Base-by-base conservation (phyloP, 1,139 yeast species). In the Suhomyces kunorum region DNA sequence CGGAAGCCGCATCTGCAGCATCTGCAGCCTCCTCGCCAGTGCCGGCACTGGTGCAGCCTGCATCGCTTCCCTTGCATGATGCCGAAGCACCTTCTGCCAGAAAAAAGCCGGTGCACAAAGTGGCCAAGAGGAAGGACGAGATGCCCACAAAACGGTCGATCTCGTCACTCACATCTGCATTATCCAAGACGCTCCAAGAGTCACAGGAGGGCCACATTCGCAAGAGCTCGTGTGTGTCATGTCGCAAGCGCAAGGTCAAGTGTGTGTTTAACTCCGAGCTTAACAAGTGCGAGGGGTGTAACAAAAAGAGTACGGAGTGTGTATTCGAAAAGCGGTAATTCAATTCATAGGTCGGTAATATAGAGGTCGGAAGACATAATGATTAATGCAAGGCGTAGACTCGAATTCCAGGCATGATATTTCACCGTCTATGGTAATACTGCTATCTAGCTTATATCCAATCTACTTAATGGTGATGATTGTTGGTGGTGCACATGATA, bases 231-330 rank as follows among this genome's bases (percentile, higher is more conserved):
- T 68, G 74, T 48, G 56, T 51, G 28, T 59, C 60, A 32, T 68
- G 74, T 48, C 57, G 74, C 41, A 65, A 63, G 48, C 55, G 71
- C 47, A 68, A 68, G 47, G 69, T 68, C 11, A 66, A 63, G 49
- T 68, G 74, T 50, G 64, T 65, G 36, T 59, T 48, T 43, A 64
- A 61, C 36, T 50, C 54, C 35, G 54, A 48, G 36, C 48, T 58
- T 37, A 55, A 54, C 38, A 61, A 56, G 48, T 68, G 74, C 52
- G 71, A 65, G 47, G 68, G 68, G 16, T 68, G 74, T 48, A 51
- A 50, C 35, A 67, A 64, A 46, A 66, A 66, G 54, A 64, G 58
- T 41, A 58, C 57, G 44, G 63, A 54, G 32, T 68, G 74, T 56
- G 55, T 50, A 34, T 66, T 59, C 47, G 68, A 62, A 28, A 49